Base-by-base conservation (phyloP, 1,284 basidiomycete genomes). In the Hypsizygus ulmarius region DNA sequence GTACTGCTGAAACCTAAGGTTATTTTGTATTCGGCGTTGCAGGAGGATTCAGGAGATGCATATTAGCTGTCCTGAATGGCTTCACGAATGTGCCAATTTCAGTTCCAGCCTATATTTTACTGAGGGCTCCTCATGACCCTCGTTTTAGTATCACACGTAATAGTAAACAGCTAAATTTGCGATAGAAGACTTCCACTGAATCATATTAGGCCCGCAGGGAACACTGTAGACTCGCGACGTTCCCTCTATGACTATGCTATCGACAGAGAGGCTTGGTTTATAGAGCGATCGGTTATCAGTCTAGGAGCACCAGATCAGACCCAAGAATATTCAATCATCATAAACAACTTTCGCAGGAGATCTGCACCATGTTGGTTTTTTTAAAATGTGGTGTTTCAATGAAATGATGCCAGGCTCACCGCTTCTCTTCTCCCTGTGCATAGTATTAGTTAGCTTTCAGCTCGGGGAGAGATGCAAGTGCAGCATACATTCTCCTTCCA, bases 401-500 rank as follows among this genome's bases (percentile, higher is more conserved):
- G 9, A 30, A 12, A n/a, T 2, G 8, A n/a, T 10, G 3, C 9
- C 12, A 34, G 29, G 21, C 39, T 4, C 15, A 52, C 53, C 50
- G 42, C 7, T 40, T 43, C 28, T 47, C 40, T 47, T 43, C 9
- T 10, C 50, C 53, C 53, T 54, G 38, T 18, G 6, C 3, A 16
- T 30, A 10, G 12, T 3, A 32, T 8, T 35, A 16, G 2, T 4
- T 21, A 5, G n/a, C 14, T 5, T 36, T 1, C 11, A 15, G 27
- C 12, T 5, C 40, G 27, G 38, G 15, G 0, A 39, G 27, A 38
- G 5, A 59, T 64, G 41, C 35, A 11, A 27, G 43, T 34, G 28
- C 10, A 38, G 50, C 61, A 16, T 45, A 64, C 64, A 29, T 58
- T 52, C 15, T 76, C 69, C n/a, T 41, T 57, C 79, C 79, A 81